Base-by-base conservation (phyloP, 1,139 yeast species). In the Debaryomyces psychrophilus region DNA sequence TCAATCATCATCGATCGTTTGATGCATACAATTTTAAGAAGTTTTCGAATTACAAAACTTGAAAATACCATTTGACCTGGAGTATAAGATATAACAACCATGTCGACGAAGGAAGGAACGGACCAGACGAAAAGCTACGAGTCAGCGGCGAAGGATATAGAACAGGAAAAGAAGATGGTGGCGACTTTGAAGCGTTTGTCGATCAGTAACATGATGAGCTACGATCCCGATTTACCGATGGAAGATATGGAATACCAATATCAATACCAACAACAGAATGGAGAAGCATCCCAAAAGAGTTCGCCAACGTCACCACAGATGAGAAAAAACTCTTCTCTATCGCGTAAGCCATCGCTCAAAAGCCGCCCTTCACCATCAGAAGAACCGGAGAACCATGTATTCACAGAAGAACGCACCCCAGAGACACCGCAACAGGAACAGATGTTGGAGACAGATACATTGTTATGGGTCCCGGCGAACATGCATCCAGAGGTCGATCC, bases 401-500 rank as follows among this genome's bases (percentile, higher is more conserved):
- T 8, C 14, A 27, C 18, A 28, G 18, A 11, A 11, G 44, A 12
- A 31, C 11, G 17, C 11, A 27, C n/a, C 6, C 14, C 26, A 17
- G 33, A 11, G 9, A 28, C 15, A 3, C 11, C 15, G 18, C 59
- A 59, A n/a, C 45, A 52, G 2, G 69, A 64, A 15, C 61, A 55
- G 40, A 60, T 56, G 36, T 59, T 53, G 40, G 69, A 64, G 48
- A 65, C 62, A 14, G 64, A 66, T 41, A 52, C 65, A 44, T 64
- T 84, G 12, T 69, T 90, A 43, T 92, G 99, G 99, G 97, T 93
- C 1, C 97, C 98, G 0, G 98, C 98, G 1, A 84, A 83, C 52
- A 78, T 90, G 41, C 99, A 93, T 62, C 98, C 99, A 1, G 93
- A 87, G 59, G 81, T 93, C 14, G 92, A 95, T 31, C 98, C 98